Evolutionary conservation across 495 filamentous ascomycete genomes (phyloP), one percentile per base, ranked within the genome.

Genomic region (Talaromyces nanjingensis): DNA sequence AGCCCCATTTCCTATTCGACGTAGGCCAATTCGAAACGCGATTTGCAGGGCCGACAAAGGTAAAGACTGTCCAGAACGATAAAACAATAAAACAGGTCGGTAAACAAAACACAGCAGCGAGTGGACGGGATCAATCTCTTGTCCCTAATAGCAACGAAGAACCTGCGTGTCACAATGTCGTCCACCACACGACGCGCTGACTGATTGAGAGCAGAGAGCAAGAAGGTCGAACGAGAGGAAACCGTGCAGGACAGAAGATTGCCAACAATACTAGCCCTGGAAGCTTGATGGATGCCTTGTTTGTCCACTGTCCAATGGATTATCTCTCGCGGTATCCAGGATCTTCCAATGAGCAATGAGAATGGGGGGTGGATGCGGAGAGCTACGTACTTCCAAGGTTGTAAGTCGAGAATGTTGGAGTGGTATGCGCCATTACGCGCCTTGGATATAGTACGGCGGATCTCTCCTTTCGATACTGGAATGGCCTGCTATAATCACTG

Each of bases 401-500:
- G 37, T 29, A 4, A 18, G 14, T 56, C n/a, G 60, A 62, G 60
- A 62, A 62, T 62, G 60, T 62, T 16, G n/a, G 24, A 42, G 25
- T 37, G 60, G 60, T 27, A 62, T 62, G 60, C 54, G 20, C 27
- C 27, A 56, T 56, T 56, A 12, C 27, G 16, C 53, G 53, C 53
- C 57, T 42, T 31, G 22, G n/a, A 8, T 9, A 59, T 5, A 59
- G 56, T 7, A 29, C 29, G 31, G 6, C 8, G 56, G 31, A 37
- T 4, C 4, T 3, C 18, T 22, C 42, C n/a, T 18, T 7, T 47
- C n/a, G 34, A 39, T 9, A n/a, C 37, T 42, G 37, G 37, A 42
- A 42, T 42, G 37, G 4, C 14, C 14, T 1, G 22, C 37, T 42
- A 12, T 1, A 12, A 2, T 42, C 37, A 16, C 37, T 2, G 9